Base-by-base conservation (phyloP, 139 green algal species). In the Penium margaritaceum region DNA sequence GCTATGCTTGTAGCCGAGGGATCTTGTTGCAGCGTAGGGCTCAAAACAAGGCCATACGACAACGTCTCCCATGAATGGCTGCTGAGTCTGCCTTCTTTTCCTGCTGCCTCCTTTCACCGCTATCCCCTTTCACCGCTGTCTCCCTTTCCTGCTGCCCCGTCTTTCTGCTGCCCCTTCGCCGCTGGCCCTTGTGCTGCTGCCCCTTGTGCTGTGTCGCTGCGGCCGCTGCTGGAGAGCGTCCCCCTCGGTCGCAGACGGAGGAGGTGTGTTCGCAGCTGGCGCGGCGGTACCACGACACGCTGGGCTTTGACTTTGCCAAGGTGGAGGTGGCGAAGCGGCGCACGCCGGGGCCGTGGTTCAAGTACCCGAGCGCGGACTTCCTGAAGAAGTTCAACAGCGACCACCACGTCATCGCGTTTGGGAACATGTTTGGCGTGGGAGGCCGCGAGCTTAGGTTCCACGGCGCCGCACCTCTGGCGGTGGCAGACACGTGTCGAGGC, bases 391-490 rank as follows among this genome's bases (percentile, higher is more conserved):
- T 73, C 24, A 62, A 36, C 41, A 24, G 27, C 19, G 66, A 66
- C 24, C 51, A 76, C 27, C 21, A n/a, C 14, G 51, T 76, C 17
- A 43, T 76, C 60, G 68, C 68, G 12, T 76, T 76, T 29, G 68
- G 68, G 21, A 76, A 76, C 68, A 76, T 76, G 68, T 76, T 68
- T 38, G 68, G 68, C 60, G 68, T 76, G 29, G 55, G 68, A 24
- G 68, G 68, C 14, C 38, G 35, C 27, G 68, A 76, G 5, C 37
- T 68, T 19, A 24, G 44, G 3, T 76, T 76, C 15, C 34, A 68
- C 36, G 51, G 55, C 17, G 46, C 34, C 27, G 29, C 19, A 2
- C 68, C 68, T n/a, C 68, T 76, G 4, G 32, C n/a, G 30, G 53
- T 76, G 41, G 24, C 24, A 1, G 34, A 36, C 5, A 29, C 30